A percentile compares a stretch with the other conserved stretches of the same genome.
These are phyloP conservation scores for peach (Prunus persica) DNA, from an alignment of 306 rosid genomes.

Conservation along the genomic window Prunus_persica_NCBIv2 NC_034011.1:24477001-24477500, in stretches of 20 bases:
- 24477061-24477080: slow-evolving; percentile 78
- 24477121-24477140: slow-evolving; percentile 33
- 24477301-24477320: slow-evolving; percentile 34
- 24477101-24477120: slow-evolving; percentile 57
- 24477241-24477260: slow-evolving; percentile 59
- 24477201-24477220: slow-evolving; percentile 22
- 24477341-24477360: slow-evolving; percentile 59
- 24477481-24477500: neutral
- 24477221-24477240: slow-evolving; percentile 49
- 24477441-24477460: neutral
- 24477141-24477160: slow-evolving; percentile 28
- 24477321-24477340: slow-evolving; percentile 33
- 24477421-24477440: neutral
- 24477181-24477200: slow-evolving; percentile 43
- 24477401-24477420: neutral
- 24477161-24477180: slow-evolving; percentile 49
- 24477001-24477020: slow-evolving; percentile 84
- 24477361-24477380: slow-evolving; percentile 74
- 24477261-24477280: slow-evolving; percentile 38
- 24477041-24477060: slow-evolving; percentile 84
- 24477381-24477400: neutral
- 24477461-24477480: neutral
- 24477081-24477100: slow-evolving; percentile 50
- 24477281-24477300: slow-evolving; percentile 33
- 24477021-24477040: slow-evolving; percentile 86